Base-by-base conservation (phyloP, 1,284 basidiomycete genomes). In the Mycosarcoma maydis region DNA sequence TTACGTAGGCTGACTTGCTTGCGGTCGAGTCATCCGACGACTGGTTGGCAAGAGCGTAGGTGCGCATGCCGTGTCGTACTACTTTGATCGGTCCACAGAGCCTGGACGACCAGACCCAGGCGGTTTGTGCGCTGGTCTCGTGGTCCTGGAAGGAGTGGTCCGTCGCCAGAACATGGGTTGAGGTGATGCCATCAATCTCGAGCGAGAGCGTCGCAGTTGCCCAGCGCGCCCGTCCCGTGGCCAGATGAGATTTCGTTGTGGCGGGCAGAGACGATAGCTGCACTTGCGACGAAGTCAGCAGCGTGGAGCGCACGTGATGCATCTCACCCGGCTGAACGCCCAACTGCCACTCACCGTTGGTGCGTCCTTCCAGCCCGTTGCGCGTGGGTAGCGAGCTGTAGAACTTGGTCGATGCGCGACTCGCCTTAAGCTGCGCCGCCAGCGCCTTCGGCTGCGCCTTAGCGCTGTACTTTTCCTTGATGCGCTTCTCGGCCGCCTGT, bases 351-450 rank as follows among this genome's bases (percentile, higher is more conserved):
- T 41, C 40, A 1, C 40, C 40, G 16, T 13, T 3, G 0, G 16
- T 10, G n/a, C 40, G 40, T 9, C 40, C 40, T 17, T 41, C 40
- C 8, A 41, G 40, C 2, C 40, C 40, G n/a, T 41, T 29, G 40
- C 40, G 40, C 24, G 40, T 41, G 26, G 40, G 40, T 17, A 41
- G 40, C 23, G 40, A 41, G 40, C 40, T 26, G 40, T 41, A 41
- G 24, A 41, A 41, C 40, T 41, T 41, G 40, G 40, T 29, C 26
- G 40, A 27, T 13, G 40, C 40, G 24, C 40, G 40, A 10, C 14
- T 19, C 23, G 40, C 40, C 24, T 41, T 41, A 26, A 41, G 40
- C 40, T 41, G 26, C n/a, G 40, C 40, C 16, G 40, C 40, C 2
- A 41, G n/a, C 24, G 24, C 24, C 24, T 41, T 41, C 24, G 40